phyloP scores from a whole-genome alignment of 2,329 filamentous ascomycete genomes.

The Sporothrix inflata region DNA sequence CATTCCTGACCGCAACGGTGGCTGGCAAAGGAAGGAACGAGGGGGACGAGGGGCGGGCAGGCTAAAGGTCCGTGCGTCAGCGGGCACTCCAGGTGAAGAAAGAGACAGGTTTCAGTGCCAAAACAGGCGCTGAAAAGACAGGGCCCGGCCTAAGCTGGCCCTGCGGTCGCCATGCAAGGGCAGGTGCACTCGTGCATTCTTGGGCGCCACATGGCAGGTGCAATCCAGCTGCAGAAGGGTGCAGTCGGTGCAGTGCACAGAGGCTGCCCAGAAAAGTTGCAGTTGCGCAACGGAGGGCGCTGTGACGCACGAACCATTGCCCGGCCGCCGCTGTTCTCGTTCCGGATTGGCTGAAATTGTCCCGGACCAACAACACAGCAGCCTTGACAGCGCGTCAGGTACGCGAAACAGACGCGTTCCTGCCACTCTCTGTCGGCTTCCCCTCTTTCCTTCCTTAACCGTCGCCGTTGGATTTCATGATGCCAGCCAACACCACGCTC shows the following conservation, averaged over 20 bases:
- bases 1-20: constrained; percentile 16
- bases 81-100: background rate
- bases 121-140: constrained; percentile 13
- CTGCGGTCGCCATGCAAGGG: constrained; percentile 12
- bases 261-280: background rate
- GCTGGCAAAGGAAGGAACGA: constrained; percentile 27
- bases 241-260: constrained; percentile 1
- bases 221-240: constrained; percentile 18
- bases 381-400: constrained; percentile 29
- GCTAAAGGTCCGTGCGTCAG: constrained; percentile 24
- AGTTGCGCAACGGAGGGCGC: background rate
- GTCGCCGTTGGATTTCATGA: background rate
- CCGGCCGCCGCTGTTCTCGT: background rate
- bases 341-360: constrained; percentile 27
- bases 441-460: constrained; percentile 7
- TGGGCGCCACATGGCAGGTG: constrained; percentile 27
- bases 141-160: background rate
- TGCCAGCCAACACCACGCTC: background rate
- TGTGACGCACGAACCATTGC: constrained; percentile 10
- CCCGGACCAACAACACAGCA: constrained; percentile 28
- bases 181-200: constrained; percentile 7
- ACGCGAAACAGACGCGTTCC: constrained; percentile 36
- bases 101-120: constrained; percentile 12
- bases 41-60: background rate
- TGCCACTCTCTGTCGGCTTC: constrained; percentile 7